phyloP scores from a whole-genome alignment of 1,139 yeast genomes.

The Protomyces gravidus region DNA sequence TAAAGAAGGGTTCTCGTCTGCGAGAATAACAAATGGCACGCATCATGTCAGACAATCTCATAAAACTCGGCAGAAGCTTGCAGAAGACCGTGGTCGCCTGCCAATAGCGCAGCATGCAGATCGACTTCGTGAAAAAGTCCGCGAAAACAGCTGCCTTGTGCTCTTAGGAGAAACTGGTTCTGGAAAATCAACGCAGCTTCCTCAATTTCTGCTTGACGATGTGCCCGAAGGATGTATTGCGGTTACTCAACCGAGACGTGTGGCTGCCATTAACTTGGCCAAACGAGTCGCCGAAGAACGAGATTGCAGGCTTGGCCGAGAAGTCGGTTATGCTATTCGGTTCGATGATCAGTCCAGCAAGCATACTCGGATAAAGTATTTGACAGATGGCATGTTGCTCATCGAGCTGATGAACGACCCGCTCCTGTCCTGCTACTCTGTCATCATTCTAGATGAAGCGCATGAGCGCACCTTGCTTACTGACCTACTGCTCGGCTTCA shows the following conservation, averaged over 20 bases:
- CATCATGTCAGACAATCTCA: background rate
- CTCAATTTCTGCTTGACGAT: slow-evolving; percentile 59
- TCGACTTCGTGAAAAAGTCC: slow-evolving; percentile 55
- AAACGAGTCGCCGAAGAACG: slow-evolving; percentile 86
- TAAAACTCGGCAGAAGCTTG: slow-evolving; percentile 19
- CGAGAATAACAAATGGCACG: background rate
- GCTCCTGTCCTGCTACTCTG: slow-evolving; percentile 58
- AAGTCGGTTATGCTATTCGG: slow-evolving; percentile 93
- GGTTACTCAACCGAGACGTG: slow-evolving; percentile 95
- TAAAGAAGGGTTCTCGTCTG: background rate
- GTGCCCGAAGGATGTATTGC: slow-evolving; percentile 56
- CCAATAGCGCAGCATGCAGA: slow-evolving; percentile 50
- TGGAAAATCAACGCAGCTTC: slow-evolving; percentile 92
- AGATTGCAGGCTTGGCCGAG: slow-evolving; percentile 61
- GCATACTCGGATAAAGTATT: slow-evolving; percentile 67
- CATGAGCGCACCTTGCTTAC: slow-evolving; percentile 94
- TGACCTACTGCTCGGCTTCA: slow-evolving; percentile 81
- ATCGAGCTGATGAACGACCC: slow-evolving; percentile 83
- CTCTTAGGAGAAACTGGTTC: slow-evolving; percentile 96
- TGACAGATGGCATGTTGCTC: slow-evolving; percentile 95
- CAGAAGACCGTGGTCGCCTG: slow-evolving; percentile 15
- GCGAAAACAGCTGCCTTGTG: slow-evolving; percentile 62
- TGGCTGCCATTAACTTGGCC: slow-evolving; percentile 93
- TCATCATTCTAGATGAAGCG: slow-evolving; percentile 90
- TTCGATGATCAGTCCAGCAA: slow-evolving; percentile 56